Base-by-base conservation (phyloP, 2,329 filamentous ascomycete species). In the Hyphodiscus sp. region DNA sequence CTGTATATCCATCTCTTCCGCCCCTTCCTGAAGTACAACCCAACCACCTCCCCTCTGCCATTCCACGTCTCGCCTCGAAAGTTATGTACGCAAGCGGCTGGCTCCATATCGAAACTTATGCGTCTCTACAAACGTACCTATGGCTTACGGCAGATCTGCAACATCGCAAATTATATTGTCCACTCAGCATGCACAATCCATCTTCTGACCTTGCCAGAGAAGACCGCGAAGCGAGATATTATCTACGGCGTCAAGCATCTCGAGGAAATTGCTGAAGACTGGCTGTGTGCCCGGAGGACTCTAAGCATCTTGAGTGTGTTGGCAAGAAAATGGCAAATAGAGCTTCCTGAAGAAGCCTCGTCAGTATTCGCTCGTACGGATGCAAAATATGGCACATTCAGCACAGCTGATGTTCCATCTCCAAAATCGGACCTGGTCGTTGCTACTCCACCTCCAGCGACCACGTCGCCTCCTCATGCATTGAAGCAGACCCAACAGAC, bases 171-270 rank as follows among this genome's bases (percentile, higher is more conserved):
- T 0, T 99, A 99, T 69, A 96, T 97, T 71, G 80, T 88, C 0
- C 92, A 97, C 69, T 94, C 90, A 4, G 91, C 94, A 29, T 96
- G 91, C 67, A 96, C 91, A 0, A 95, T 97, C 41, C 94, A 97
- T 65, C 74, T 99, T 19, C 82, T 99, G 38, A 96, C 96, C 61
- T 75, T 97, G 1, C 91, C 91, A 0, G 91, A 96, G 62, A 96
- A 94, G 72, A 94, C 89, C 29, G 90, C 94, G 4, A 86, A 83
- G 64, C 78, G 92, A 62, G 92, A 97, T 69, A 89, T 99, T 43
- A 86, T 89, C 4, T 91, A 96, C 63, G 91, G 92, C 1, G 79
- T 96, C 44, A 92, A 89, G 65, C 89, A 96, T 58, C 80, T 97
- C 1, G 92, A 97, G 69, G 92, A 97, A 66, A 96, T 99, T 63